These are phyloP conservation scores for Pharnaceum exiguum DNA, from an alignment of 148 eudicot species.

Conservation along the genomic window DNA sequence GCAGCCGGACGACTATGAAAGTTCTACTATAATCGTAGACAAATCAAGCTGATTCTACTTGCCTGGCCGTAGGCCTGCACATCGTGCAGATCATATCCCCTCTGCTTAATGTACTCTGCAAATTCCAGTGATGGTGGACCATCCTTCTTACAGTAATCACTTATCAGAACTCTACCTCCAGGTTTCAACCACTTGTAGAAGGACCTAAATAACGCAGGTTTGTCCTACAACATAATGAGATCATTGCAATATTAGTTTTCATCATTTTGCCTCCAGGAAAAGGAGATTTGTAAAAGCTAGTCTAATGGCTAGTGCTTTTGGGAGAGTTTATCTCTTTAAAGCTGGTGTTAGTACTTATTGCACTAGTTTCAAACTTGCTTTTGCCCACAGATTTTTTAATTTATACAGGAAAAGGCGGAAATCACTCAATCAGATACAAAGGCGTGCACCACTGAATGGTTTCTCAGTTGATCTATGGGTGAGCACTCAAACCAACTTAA, in stretches of 20 bases:
- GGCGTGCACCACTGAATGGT: no score
- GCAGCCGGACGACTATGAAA: neutral
- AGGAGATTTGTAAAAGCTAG: no score
- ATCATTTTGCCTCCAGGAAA: neutral
- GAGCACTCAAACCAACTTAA: no score
- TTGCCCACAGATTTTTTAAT: no score
- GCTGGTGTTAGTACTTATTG: no score
- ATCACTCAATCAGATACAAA: no score
- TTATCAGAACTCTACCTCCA: slow-evolving; percentile 87
- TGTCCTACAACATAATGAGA: slow-evolving; percentile 51
- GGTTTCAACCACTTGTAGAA: slow-evolving; percentile 96
- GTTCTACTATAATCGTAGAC: neutral
- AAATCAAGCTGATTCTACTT: slow-evolving; percentile 1
- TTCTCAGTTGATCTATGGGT: no score
- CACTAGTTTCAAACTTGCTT: no score
- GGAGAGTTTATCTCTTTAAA: no score
- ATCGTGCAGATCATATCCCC: slow-evolving; percentile 96
- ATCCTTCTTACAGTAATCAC: slow-evolving; percentile 81
- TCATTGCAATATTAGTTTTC: neutral
- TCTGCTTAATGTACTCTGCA: slow-evolving; percentile 76
- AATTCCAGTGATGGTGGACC: slow-evolving; percentile 71
- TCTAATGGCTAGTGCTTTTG: no score
- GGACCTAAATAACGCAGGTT: slow-evolving; percentile 75
- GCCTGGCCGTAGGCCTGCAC: slow-evolving; percentile 91
- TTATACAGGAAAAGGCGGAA: no score